phyloP scores from a whole-genome alignment of 352 stramenopile species.

The Detonula confervacea region DNA sequence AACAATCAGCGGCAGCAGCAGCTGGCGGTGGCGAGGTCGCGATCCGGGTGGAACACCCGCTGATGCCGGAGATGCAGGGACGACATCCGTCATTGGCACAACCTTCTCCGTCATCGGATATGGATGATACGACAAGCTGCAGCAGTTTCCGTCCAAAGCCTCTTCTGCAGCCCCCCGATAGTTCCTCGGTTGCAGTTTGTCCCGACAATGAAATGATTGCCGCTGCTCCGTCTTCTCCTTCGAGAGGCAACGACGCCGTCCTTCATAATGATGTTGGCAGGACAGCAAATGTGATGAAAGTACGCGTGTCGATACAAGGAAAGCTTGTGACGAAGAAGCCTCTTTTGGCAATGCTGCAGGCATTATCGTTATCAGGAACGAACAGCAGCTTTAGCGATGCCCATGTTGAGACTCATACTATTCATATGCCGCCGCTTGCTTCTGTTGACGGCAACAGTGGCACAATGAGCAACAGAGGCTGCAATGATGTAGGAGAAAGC shows the following conservation, averaged over 20 bases:
- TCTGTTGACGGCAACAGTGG: too few species aligned
- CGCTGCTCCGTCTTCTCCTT: background rate
- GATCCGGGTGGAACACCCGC: background rate
- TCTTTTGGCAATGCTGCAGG: background rate
- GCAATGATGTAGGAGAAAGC: background rate
- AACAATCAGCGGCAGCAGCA: background rate
- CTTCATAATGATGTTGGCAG: background rate
- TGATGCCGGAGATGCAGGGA: too few species aligned
- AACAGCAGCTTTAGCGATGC: background rate
- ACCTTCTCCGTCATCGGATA: background rate
- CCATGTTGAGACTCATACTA: background rate
- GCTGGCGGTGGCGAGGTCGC: background rate
- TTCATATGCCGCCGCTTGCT: background rate
- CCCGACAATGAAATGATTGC: background rate
- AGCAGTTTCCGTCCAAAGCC: background rate
- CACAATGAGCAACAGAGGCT: background rate
- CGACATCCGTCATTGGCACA: background rate
- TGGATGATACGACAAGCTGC: background rate
- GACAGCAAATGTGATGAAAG: conserved; percentile 1
- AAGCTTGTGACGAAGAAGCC: conserved; percentile 3
- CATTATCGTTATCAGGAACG: background rate
- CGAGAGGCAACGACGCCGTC: too few species aligned
- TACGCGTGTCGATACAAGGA: background rate
- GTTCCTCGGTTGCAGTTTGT: conserved; percentile 4
- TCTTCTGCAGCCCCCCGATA: background rate